These are phyloP conservation scores for Cordyceps cateniannulata DNA, from an alignment of 2,329 filamentous ascomycete genomes.

Conservation along the genomic window DNA sequence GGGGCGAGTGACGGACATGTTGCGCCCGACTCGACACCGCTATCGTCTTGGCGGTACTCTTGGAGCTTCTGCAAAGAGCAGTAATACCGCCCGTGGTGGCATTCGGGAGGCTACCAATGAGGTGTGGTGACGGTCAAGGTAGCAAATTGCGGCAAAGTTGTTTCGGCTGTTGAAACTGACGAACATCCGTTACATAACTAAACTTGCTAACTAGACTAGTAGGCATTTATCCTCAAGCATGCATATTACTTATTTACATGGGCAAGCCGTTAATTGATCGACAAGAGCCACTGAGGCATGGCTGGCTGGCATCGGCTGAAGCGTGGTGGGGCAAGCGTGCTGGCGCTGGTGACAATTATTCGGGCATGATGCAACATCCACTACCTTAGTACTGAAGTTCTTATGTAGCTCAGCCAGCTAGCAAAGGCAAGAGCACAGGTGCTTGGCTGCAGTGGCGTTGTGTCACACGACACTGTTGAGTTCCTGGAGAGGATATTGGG, in stretches of 20 bases:
- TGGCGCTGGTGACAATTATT: background rate
- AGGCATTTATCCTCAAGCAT: background rate
- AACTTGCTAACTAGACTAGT: no score
- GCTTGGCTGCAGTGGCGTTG: background rate
- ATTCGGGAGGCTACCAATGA: background rate
- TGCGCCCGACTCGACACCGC: background rate
- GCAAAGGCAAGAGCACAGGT: background rate
- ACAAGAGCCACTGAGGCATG: background rate
- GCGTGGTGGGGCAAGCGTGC: background rate
- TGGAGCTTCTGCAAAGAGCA: background rate
- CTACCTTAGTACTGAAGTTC: no score
- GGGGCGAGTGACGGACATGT: background rate
- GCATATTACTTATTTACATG: no score
- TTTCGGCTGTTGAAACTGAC: background rate
- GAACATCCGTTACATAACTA: no score
- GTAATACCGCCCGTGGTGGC: background rate
- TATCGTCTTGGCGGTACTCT: background rate
- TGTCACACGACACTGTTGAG: constrained; percentile 2
- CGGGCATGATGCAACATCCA: background rate
- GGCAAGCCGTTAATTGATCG: background rate
- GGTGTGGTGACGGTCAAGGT: background rate
- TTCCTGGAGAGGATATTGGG: background rate
- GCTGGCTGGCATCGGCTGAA: constrained; percentile 5
- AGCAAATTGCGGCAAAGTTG: background rate
- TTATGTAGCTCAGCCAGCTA: background rate